Evolutionary conservation across 2,329 filamentous ascomycete genomes (phyloP).

Genomic region (Chalara sp.): DNA sequence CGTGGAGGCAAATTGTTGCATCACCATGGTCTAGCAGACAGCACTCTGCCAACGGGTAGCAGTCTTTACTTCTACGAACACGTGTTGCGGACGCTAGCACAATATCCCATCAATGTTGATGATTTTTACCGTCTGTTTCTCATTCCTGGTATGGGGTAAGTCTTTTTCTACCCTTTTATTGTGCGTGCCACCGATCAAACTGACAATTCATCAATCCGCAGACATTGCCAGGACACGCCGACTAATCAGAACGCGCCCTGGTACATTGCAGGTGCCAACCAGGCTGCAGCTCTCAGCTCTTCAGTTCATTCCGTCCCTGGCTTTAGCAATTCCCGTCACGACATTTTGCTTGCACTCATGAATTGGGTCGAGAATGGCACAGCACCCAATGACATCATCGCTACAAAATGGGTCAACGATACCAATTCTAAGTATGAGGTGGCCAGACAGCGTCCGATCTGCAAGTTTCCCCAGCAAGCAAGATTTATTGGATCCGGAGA

Average conservation of each 20-base stretch:
- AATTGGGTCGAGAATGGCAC: slow-evolving; percentile 40
- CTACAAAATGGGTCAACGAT: slow-evolving; percentile 35
- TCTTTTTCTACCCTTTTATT: no score
- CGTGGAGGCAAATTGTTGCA: slow-evolving; percentile 14
- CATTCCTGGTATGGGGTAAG: no score
- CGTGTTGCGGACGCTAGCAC: no score
- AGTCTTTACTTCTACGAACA: no score
- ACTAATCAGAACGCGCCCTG: no score
- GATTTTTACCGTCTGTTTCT: no score
- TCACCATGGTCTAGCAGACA: slow-evolving; percentile 23
- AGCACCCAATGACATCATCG: slow-evolving; percentile 27
- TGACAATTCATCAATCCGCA: no score
- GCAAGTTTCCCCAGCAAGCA: slow-evolving; percentile 25
- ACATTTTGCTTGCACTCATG: slow-evolving; percentile 42
- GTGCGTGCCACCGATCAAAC: no score
- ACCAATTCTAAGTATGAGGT: slow-evolving; percentile 31
- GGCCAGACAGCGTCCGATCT: slow-evolving; percentile 38
- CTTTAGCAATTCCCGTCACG: slow-evolving; percentile 35
- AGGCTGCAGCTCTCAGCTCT: slow-evolving; percentile 23
- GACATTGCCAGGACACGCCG: no score
- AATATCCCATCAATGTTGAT: no score
- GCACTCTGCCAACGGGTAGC: slow-evolving; percentile 44
- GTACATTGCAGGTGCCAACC: slow-evolving; percentile 30
- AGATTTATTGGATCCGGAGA: slow-evolving; percentile 13
- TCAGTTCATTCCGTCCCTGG: slow-evolving; percentile 30